phyloP scores from a whole-genome alignment of 116 monocot genomes.

The Cymodocea nodosa region DNA sequence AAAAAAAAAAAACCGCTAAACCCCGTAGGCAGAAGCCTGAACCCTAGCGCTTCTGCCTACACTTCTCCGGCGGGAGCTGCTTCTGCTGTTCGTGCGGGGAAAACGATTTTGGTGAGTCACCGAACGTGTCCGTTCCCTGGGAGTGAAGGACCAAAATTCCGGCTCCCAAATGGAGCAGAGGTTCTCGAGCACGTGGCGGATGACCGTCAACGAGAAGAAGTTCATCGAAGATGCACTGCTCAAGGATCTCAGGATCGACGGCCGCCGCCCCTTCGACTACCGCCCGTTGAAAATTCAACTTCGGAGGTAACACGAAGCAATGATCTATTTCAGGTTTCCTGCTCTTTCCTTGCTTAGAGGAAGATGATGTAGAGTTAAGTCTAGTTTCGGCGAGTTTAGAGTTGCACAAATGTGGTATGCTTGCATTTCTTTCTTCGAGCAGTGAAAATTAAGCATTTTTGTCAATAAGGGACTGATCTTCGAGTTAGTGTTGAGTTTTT shows the following conservation, averaged over 20 bases:
- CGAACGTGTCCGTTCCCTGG: too few relatives aligned
- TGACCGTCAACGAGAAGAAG: slow-evolving; percentile 72
- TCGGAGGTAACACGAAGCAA: slow-evolving; percentile 29
- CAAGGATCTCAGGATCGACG: slow-evolving; percentile 59
- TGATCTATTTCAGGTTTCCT: background rate
- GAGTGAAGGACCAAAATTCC: too few relatives aligned
- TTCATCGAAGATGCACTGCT: slow-evolving; percentile 65
- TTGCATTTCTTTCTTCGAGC: too few relatives aligned
- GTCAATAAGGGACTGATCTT: too few relatives aligned
- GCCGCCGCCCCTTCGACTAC: slow-evolving; percentile 66
- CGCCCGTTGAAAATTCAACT: slow-evolving; percentile 61
- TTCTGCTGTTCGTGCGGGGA: too few relatives aligned
- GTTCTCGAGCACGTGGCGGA: slow-evolving; percentile 27
- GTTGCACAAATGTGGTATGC: background rate
- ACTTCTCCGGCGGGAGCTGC: too few relatives aligned
- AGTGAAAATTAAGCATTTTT: too few relatives aligned
- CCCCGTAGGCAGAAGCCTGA: too few relatives aligned
- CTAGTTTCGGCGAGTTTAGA: background rate
- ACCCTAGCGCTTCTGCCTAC: too few relatives aligned
- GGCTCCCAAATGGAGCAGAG: slow-evolving; percentile 27
- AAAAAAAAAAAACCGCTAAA: too few relatives aligned
- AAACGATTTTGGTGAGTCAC: too few relatives aligned
- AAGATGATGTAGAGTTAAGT: background rate
- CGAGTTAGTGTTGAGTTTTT: too few relatives aligned
- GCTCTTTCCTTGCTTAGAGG: background rate